Evolutionary conservation across 352 stramenopile species (phyloP).

Genomic region (Phytophthora vignae): DNA sequence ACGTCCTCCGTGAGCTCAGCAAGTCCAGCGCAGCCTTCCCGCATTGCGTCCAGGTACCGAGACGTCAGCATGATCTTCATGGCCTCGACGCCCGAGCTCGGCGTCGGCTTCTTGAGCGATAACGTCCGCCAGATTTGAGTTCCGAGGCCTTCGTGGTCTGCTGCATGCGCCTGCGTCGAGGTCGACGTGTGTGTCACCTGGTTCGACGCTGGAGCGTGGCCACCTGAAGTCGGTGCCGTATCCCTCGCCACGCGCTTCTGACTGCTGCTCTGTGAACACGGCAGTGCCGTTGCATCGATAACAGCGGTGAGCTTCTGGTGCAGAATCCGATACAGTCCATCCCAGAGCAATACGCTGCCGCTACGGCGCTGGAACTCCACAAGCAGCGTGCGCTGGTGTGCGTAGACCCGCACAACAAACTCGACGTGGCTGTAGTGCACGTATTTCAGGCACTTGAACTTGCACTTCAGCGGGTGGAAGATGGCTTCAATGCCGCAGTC

Average conservation of each 20-base stretch:
- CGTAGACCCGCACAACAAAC: conserved; percentile 80
- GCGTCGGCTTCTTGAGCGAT: conserved; percentile 50
- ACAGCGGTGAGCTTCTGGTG: conserved; percentile 63
- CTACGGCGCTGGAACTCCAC: conserved; percentile 82
- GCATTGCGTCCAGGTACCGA: conserved; percentile 72
- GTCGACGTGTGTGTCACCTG: background rate
- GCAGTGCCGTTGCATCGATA: conserved; percentile 54
- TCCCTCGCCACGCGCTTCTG: conserved; percentile 60
- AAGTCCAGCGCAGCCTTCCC: conserved; percentile 77
- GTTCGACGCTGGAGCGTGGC: background rate
- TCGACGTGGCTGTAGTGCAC: conserved; percentile 87
- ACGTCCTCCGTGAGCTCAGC: conserved; percentile 75
- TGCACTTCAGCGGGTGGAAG: conserved; percentile 80
- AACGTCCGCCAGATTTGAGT: conserved; percentile 71
- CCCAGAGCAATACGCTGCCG: conserved; percentile 81
- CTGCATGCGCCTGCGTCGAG: conserved; percentile 6
- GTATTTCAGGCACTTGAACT: conserved; percentile 90
- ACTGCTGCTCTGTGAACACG: conserved; percentile 72
- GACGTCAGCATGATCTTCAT: conserved; percentile 91
- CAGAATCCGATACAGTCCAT: conserved; percentile 80
- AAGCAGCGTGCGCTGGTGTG: conserved; percentile 51
- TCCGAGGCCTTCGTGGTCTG: conserved; percentile 56
- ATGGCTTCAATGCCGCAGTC: conserved; percentile 74
- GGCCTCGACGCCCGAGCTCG: conserved; percentile 74
- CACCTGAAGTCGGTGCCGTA: conserved; percentile 1